Base-by-base conservation (phyloP, 371 early-diverging fungal genomes). In the Amoeboaphelidium protococcarum region DNA sequence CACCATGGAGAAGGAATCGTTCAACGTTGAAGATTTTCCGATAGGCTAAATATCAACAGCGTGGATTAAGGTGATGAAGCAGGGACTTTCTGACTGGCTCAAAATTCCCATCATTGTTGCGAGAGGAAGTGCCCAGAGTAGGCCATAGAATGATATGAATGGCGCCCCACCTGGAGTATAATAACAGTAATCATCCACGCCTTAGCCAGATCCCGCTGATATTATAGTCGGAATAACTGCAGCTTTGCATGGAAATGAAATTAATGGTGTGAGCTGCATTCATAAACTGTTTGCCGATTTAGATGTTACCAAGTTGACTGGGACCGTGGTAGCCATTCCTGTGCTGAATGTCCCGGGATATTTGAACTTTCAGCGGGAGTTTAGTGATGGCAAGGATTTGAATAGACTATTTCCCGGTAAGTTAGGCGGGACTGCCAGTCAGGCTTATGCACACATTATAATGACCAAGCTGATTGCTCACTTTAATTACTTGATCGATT, bases 251-350 rank as follows among this genome's bases (percentile, higher is more conserved):
- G 86, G 88, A 47, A 84, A 87, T 54, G 88, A 87, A 52, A 65
- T 87, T 45, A 87, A 87, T 52, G 88, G 88, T 25, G 81, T 87
- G 20, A 84, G 84, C 3, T 71, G 82, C 53, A 85, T 84, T 27
- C 88, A 87, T 55, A 71, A 80, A 42, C 64, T 72, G 49, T 67
- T 80, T 23, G 68, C 71, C 13, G 86, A 84, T 51, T 72, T 87
- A 25, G 69, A 78, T 46, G 71, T 76, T 20, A 55, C 63, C 44
- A 63, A 66, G 4, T 66, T 87, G 21, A 70, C 69, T 44, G 88
- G 88, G 1, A 82, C 78, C 0, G 73, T 87, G 13, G 82, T 87
- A 1, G 82, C 86, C 0, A 75, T 84, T 3, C 86, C 86, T 1
- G 81, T 82, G 23, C 74, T 79, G 23, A 87, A 87, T 54, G 75